A percentile compares a stretch with the other conserved stretches of the same genome.
phyloP scores from a whole-genome alignment of 805 yeast species.

The Torulaspora indica region DNA sequence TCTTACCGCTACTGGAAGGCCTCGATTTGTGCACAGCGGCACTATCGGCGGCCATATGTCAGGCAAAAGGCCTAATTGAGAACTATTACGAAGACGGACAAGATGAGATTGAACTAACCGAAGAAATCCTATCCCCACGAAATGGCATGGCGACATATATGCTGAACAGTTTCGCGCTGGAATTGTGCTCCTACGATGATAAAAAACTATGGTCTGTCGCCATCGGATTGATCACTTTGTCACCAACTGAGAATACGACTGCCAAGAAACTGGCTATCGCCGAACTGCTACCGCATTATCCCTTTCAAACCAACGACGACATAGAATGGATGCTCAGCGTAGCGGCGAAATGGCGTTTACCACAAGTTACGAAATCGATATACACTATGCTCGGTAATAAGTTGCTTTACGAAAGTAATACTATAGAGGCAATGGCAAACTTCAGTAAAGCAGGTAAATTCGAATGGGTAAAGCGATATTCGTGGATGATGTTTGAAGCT shows the following conservation, averaged over 20 bases:
- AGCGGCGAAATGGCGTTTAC: conserved; percentile 61
- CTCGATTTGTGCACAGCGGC: conserved; percentile 63
- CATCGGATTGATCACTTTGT: conserved; percentile 53
- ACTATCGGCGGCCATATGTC: conserved; percentile 55
- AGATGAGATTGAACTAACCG: conserved; percentile 11
- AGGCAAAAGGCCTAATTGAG: conserved; percentile 56
- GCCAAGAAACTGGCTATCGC: conserved; percentile 40
- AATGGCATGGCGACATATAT: conserved; percentile 45
- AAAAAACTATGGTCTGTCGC: conserved; percentile 62
- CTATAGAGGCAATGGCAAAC: conserved; percentile 59
- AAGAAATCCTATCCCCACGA: conserved; percentile 33
- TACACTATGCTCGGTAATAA: conserved; percentile 47
- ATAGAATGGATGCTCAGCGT: conserved; percentile 72
- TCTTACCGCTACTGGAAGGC: conserved; percentile 53
- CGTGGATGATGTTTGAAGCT: conserved; percentile 62
- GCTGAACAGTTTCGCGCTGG: conserved; percentile 32
- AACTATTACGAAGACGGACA: conserved; percentile 35
- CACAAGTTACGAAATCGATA: conserved; percentile 53
- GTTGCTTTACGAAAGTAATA: conserved; percentile 49
- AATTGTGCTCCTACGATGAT: conserved; percentile 31
- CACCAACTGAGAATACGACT: conserved; percentile 42
- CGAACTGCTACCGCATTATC: conserved; percentile 55
- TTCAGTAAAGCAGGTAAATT: conserved; percentile 60
- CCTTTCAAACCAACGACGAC: conserved; percentile 65
- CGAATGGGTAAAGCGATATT: conserved; percentile 45